phyloP scores from a whole-genome alignment of 306 rosid genomes.

The Prosopis cineraria region DNA sequence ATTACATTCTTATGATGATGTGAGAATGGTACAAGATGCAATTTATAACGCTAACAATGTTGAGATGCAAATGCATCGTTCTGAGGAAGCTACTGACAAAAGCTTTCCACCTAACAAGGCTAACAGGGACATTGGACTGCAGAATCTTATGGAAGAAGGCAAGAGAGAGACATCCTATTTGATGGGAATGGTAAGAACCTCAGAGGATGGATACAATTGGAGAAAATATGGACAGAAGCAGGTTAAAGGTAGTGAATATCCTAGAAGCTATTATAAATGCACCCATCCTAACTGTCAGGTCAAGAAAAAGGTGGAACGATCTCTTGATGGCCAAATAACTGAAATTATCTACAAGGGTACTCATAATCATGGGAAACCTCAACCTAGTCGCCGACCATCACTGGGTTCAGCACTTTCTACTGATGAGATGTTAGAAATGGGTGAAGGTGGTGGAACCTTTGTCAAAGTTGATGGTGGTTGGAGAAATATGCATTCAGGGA shows the following conservation, averaged over 20 bases:
- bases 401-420: constrained; percentile 43
- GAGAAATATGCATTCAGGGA: constrained; percentile 54
- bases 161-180: constrained; percentile 49
- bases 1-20: constrained; percentile 42
- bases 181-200: constrained; percentile 50
- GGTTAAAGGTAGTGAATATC: constrained; percentile 93
- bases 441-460: constrained; percentile 51
- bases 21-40: constrained; percentile 33
- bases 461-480: constrained; percentile 59
- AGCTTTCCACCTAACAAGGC: constrained; percentile 41
- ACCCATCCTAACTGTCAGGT: constrained; percentile 76
- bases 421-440: constrained; percentile 57
- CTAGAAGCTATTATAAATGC: constrained; percentile 91
- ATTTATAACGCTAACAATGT: constrained; percentile 35
- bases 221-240: constrained; percentile 96
- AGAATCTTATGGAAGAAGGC: constrained; percentile 49
- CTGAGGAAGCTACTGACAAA: constrained; percentile 45
- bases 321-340: constrained; percentile 87
- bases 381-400: constrained; percentile 54
- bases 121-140: constrained; percentile 38
- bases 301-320: constrained; percentile 92
- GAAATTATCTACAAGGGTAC: constrained; percentile 83
- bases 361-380: constrained; percentile 80
- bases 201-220: constrained; percentile 93
- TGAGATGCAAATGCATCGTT: constrained; percentile 42